Evolutionary conservation across 2,329 filamentous ascomycete genomes (phyloP), one percentile per base, ranked within the genome.

Genomic region (Penicillium sclerotigenum): DNA sequence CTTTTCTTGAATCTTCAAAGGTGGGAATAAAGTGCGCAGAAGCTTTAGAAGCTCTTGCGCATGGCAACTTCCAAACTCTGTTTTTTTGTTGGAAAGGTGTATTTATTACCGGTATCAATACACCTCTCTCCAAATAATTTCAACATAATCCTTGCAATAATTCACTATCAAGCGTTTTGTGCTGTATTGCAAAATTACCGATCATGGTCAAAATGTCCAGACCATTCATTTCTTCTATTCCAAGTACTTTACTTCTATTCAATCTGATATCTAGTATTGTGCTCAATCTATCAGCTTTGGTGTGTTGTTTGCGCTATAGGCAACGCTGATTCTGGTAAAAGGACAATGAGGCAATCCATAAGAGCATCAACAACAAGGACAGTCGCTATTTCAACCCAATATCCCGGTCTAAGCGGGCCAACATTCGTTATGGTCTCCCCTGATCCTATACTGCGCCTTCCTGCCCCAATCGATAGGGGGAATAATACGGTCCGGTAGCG

Each of bases 61-160:
- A 20, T 31, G 18, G 18, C 40, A 29, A 13, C 4, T n/a, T 41
- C 52, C 53, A 46, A 55, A 55, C 14, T 55, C 47, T 45, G 47
- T 46, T 56, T 33, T 52, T 37, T 7, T n/a, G 36, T 7, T n/a
- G 36, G 37, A 29, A n/a, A 5, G 5, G 13, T 29, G 53, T 56
- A 56, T 52, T 46, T 0, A 29, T 40, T 52, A 56, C 53, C 1
- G 26, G 53, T 46, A 56, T 33, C 24, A 22, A 33, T 55, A 55
- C 52, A 5, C 0, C 11, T 1, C 9, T 6, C 2, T 10, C 11
- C 2, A 10, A 14, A n/a, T 4, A 6, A 0, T 18, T 13, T 3
- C 2, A 1, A 1, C 14, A 29, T 24, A 1, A 10, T 20, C 8
- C 16, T 8, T 5, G 4, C 16, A 43, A 20, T 45, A 4, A 8